Evolutionary conservation across 305 asterid species (phyloP).

Genomic region (Fraxinus albicans): DNA sequence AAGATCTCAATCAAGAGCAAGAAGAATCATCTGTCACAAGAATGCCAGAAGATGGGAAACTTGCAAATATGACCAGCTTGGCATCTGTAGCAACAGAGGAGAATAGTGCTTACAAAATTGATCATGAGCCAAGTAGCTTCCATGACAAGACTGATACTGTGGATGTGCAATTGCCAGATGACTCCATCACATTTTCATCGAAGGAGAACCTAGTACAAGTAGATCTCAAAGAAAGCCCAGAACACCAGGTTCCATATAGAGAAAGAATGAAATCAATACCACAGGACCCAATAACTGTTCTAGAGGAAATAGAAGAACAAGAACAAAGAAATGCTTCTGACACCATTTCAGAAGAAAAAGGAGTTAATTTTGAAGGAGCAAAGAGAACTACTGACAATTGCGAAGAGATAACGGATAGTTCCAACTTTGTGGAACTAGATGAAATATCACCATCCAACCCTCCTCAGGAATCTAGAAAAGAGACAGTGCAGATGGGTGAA

Average conservation of each 20-base stretch:
- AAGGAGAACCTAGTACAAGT: constrained; percentile 24
- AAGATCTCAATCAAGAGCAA: constrained; percentile 24
- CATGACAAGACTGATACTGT: constrained; percentile 25
- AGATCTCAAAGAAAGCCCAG: constrained; percentile 22
- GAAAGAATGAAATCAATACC: constrained; percentile 21
- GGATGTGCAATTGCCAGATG: constrained; percentile 19
- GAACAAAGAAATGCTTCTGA: constrained; percentile 20
- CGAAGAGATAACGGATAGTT: constrained; percentile 18
- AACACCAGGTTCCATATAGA: constrained; percentile 20
- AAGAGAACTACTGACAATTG: constrained; percentile 17
- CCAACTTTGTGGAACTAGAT: neutral
- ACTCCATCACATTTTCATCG: constrained; percentile 16
- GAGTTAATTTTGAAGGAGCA: constrained; percentile 20
- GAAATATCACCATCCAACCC: constrained; percentile 22
- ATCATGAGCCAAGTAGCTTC: constrained; percentile 18
- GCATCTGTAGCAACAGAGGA: constrained; percentile 29
- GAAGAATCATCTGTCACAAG: constrained; percentile 25
- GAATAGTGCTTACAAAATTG: constrained; percentile 17
- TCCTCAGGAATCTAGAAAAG: constrained; percentile 20
- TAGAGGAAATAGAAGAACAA: constrained; percentile 23
- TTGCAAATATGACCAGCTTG: constrained; percentile 26
- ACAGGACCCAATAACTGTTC: constrained; percentile 12
- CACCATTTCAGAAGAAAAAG: constrained; percentile 26
- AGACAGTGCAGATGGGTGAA: constrained; percentile 24
- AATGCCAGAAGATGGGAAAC: constrained; percentile 32